phyloP scores from a whole-genome alignment of 108 stramenopile genomes.

The Mayamaea pseudoterrestris region DNA sequence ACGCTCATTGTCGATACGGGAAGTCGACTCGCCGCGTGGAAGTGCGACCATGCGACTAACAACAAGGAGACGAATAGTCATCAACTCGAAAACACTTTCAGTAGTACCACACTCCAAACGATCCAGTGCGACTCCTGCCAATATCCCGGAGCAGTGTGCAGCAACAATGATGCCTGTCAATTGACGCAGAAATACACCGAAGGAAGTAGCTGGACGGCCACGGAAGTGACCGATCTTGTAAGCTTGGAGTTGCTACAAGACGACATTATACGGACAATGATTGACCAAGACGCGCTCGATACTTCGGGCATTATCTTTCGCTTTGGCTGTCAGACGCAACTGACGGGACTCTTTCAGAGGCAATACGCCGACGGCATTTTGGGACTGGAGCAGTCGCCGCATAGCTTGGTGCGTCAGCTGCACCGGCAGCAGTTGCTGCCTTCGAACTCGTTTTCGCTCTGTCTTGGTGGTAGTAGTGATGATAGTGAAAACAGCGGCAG shows the following conservation, averaged over 20 bases:
- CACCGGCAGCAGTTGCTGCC: constrained; percentile 28
- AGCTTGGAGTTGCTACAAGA: constrained; percentile 32
- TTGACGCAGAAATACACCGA: constrained; percentile 65
- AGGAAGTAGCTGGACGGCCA: constrained; percentile 54
- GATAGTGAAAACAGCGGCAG: too few relatives aligned
- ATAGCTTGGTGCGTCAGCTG: constrained; percentile 31
- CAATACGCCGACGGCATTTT: constrained; percentile 96
- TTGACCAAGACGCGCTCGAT: constrained; percentile 13
- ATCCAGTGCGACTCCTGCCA: too few relatives aligned
- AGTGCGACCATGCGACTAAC: constrained; percentile 35
- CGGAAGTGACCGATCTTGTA: constrained; percentile 64
- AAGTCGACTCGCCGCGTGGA: constrained; percentile 79
- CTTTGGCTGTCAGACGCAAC: constrained; percentile 88
- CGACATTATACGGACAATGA: constrained; percentile 12
- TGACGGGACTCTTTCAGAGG: constrained; percentile 78
- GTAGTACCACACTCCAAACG: too few relatives aligned
- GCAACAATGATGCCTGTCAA: constrained; percentile 16
- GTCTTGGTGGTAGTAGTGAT: too few relatives aligned
- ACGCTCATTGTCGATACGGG: constrained; percentile 95
- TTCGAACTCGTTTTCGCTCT: constrained; percentile 49
- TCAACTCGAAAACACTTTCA: too few relatives aligned
- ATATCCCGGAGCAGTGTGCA: neutral
- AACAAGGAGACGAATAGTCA: too few relatives aligned
- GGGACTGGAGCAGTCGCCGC: constrained; percentile 66
- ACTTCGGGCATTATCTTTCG: constrained; percentile 50